Evolutionary conservation across 129 eudicot species (phyloP).

Genomic region (Flaveria ramosissima): DNA sequence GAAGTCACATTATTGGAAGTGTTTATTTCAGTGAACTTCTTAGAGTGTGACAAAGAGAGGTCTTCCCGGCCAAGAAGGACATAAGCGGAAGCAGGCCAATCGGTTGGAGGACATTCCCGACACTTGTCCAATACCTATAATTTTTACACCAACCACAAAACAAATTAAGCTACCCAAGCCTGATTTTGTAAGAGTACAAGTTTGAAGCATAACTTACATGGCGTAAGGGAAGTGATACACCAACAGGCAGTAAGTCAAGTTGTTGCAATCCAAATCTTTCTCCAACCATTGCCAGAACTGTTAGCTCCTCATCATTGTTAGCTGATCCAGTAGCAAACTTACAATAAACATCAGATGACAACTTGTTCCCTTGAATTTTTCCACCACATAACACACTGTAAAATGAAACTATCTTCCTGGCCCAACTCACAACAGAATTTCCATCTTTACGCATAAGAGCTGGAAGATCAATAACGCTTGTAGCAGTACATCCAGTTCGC

Average conservation of each 20-base stretch:
- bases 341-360: slow-evolving; percentile 77
- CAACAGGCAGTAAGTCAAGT: slow-evolving; percentile 88
- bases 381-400: slow-evolving; percentile 91
- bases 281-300: slow-evolving; percentile 94
- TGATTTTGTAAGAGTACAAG: neutral
- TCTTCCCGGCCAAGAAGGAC: slow-evolving; percentile 99
- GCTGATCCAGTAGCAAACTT: slow-evolving; percentile 73
- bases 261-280: slow-evolving; percentile 93
- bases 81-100: slow-evolving; percentile 98
- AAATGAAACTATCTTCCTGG: slow-evolving; percentile 86
- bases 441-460: slow-evolving; percentile 59
- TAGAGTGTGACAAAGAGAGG: slow-evolving; percentile 60
- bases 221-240: slow-evolving; percentile 92
- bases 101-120: slow-evolving; percentile 91
- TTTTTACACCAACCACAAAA: slow-evolving; percentile 9
- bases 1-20: slow-evolving; percentile 55
- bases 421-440: slow-evolving; percentile 79
- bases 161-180: slow-evolving; percentile 3
- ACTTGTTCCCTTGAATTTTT: slow-evolving; percentile 47
- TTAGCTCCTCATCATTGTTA: slow-evolving; percentile 66
- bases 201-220: slow-evolving; percentile 65
- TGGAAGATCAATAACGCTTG: slow-evolving; percentile 68
- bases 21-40: slow-evolving; percentile 51
- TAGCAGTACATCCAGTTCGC: slow-evolving; percentile 58
- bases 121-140: slow-evolving; percentile 84